Conservation (phyloP, 768 basidiomycete species). For the Solioccasus polychromus region DNA sequence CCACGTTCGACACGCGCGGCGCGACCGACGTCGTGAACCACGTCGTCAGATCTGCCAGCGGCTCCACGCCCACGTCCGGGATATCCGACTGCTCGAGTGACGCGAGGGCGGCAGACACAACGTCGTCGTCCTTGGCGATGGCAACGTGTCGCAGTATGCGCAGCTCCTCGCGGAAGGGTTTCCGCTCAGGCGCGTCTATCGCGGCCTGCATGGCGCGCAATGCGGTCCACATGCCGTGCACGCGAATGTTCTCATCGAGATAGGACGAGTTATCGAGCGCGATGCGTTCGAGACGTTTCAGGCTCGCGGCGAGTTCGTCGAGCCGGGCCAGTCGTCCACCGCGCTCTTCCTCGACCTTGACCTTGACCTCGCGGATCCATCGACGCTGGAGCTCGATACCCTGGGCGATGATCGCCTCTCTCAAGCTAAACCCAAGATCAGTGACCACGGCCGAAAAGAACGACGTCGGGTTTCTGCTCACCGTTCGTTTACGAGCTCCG, state of each 20-base stretch:
- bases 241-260: constrained; percentile 89
- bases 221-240: constrained; percentile 92
- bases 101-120: constrained; percentile 64
- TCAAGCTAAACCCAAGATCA: no score
- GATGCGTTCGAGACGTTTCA: constrained; percentile 89
- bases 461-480: constrained; percentile 33
- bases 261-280: constrained; percentile 88
- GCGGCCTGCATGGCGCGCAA: constrained; percentile 75
- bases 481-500: constrained; percentile 94
- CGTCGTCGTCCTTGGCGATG: constrained; percentile 65
- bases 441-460: background rate
- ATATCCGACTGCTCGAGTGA: constrained; percentile 65
- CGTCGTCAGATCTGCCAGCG: constrained; percentile 82
- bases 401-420: constrained; percentile 93
- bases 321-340: constrained; percentile 93
- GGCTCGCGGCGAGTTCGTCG: constrained; percentile 83
- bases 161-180: constrained; percentile 89
- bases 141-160: constrained; percentile 75
- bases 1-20: constrained; percentile 83
- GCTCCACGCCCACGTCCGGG: constrained; percentile 83
- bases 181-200: constrained; percentile 62
- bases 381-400: constrained; percentile 96
- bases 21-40: constrained; percentile 87
- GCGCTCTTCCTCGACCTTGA: constrained; percentile 94
- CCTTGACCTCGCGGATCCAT: constrained; percentile 96